Conservation (phyloP, 164 flowering plant genomes). For the Paratinospora sagittata region DNA sequence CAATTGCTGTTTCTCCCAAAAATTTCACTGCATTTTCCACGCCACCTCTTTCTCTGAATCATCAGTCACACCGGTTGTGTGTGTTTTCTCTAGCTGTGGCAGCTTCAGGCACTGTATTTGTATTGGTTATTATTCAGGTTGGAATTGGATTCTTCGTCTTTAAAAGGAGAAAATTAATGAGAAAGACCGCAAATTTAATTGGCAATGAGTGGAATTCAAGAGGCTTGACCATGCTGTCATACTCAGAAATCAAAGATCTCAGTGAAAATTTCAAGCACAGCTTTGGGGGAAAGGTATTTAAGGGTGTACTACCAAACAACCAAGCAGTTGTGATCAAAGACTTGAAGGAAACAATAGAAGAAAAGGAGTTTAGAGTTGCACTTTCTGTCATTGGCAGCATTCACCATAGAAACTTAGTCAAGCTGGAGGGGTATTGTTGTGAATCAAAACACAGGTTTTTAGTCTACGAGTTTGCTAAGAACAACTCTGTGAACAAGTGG, state of each 20-base stretch:
- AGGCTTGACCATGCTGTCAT: conserved; percentile 38
- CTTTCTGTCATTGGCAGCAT: conserved; percentile 47
- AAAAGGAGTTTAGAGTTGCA: conserved; percentile 39
- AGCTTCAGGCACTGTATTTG: conserved; percentile 30
- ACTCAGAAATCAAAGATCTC: conserved; percentile 45
- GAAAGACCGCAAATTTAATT: conserved; percentile 23
- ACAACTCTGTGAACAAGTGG: conserved; percentile 42
- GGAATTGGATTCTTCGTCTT: conserved; percentile 33
- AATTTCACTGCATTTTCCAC: conserved; percentile 12
- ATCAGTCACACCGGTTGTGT: conserved; percentile 18
- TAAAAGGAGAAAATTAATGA: conserved; percentile 25
- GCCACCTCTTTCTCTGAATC: conserved; percentile 7
- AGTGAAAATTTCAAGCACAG: conserved; percentile 42
- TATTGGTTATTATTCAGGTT: conserved; percentile 40
- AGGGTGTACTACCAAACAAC: conserved; percentile 40
- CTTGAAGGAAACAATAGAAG: conserved; percentile 29
- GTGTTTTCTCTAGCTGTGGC: conserved; percentile 45
- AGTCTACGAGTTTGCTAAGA: conserved; percentile 56
- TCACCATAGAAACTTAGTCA: conserved; percentile 57
- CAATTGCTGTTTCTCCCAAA: conserved; percentile 43
- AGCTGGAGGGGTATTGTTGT: conserved; percentile 63
- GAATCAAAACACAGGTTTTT: conserved; percentile 41
- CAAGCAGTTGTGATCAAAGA: conserved; percentile 41
- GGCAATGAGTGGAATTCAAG: conserved; percentile 22
- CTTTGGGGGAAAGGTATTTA: conserved; percentile 46